Evolutionary conservation across 805 yeast species (phyloP), one percentile per base, ranked within the genome.

Genomic region (Candida krabiensis): DNA sequence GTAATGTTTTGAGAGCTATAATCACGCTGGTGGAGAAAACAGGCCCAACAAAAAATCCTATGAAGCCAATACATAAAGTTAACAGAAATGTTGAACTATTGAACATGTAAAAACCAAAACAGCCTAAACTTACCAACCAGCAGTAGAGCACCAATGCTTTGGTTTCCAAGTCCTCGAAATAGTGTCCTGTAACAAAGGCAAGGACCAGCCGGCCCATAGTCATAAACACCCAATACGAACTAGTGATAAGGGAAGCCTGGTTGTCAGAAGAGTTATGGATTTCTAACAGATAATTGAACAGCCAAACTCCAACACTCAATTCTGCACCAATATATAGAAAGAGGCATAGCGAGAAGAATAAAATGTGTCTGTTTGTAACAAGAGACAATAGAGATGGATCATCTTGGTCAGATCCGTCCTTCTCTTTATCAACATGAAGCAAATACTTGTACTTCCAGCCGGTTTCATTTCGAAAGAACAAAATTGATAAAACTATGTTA

Each of bases 21-120:
- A 83, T 75, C 35, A 84, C 78, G 0, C 85, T 76, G 5, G 90
- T 80, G 1, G 95, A 89, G 59, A 73, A 75, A 8, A 74, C 60
- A 8, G 81, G 81, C 6, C 81, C 82, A 8, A 74, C 74, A 34
- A 68, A 63, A 33, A 67, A 61, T 1, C 80, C 82, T n/a, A 71
- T 58, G 9, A 66, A 4, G 27, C 68, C 65, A 3, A 71, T 69
- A 2, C 63, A 50, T 0, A 63, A 38, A 23, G 63, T 64, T 27
- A 71, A 63, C 1, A 69, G 8, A 19, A 35, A 18, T 4, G 56
- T 35, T 4, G 36, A 25, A 7, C 40, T 29, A 26, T 44, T 23
- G 39, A 62, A 55, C 28, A 63, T 29, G 39, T 65, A 44, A 52
- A 73, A 62, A 9, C 64, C 52, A 0, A 64, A 21, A 5, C 69